phyloP scores from a whole-genome alignment of 2,329 filamentous ascomycete species.

The Mariannaea elegans region DNA sequence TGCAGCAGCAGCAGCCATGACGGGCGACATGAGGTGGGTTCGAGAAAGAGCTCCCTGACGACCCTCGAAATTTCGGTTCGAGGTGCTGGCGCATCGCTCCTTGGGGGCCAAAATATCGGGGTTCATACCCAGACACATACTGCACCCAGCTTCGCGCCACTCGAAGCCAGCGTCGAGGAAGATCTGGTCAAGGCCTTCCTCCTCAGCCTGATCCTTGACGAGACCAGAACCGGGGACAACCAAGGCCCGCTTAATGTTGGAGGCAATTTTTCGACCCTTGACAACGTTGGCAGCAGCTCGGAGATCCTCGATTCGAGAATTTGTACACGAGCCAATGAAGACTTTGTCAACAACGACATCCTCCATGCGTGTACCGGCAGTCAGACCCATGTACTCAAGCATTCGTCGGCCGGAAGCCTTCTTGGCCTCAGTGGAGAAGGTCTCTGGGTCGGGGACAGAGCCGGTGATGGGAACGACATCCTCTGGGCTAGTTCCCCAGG shows the following conservation, averaged over 20 bases:
- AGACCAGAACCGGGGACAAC: constrained; percentile 95
- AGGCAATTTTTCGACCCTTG: constrained; percentile 84
- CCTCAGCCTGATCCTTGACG: constrained; percentile 90
- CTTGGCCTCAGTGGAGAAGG: constrained; percentile 81
- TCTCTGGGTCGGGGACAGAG: constrained; percentile 87
- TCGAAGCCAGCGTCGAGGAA: constrained; percentile 94
- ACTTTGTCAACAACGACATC: constrained; percentile 95
- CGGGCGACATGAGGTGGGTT: constrained; percentile 96
- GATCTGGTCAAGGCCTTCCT: constrained; percentile 91
- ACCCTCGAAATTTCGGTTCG: constrained; percentile 97
- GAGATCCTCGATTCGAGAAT: constrained; percentile 95
- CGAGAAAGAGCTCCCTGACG: constrained; percentile 91
- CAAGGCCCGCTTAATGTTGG: constrained; percentile 93
- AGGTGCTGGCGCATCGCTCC: constrained; percentile 94
- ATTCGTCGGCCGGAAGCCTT: constrained; percentile 82
- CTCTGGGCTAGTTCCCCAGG: constrained; percentile 97
- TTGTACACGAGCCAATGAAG: constrained; percentile 98
- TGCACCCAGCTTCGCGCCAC: constrained; percentile 98
- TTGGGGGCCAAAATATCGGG: constrained; percentile 92
- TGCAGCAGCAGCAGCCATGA: constrained; percentile 92
- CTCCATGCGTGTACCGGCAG: constrained; percentile 85
- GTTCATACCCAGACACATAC: constrained; percentile 99
- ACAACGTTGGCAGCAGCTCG: constrained; percentile 87
- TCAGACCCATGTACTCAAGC: constrained; percentile 96
- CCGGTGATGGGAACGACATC: constrained; percentile 96